Evolutionary conservation across 208 protist species (phyloP).

Genomic region (Acanthamoeba castellanii): DNA sequence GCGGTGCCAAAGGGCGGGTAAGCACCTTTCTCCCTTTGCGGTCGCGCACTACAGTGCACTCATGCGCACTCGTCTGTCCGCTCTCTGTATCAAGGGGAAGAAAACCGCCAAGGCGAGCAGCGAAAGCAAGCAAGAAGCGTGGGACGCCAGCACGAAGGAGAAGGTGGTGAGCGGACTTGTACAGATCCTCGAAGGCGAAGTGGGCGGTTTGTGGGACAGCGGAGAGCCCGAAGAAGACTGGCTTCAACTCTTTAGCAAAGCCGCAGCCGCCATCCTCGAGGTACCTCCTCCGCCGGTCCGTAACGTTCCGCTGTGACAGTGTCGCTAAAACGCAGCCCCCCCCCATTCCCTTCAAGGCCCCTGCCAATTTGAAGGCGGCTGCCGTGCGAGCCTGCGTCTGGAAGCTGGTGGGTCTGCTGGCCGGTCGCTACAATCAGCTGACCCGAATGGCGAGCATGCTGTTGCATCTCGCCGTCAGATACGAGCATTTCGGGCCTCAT

Average conservation of each 20-base stretch:
- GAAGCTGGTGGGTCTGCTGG: background rate
- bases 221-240: constrained; percentile 60
- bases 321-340: too few relatives aligned
- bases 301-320: background rate
- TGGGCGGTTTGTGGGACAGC: constrained; percentile 41
- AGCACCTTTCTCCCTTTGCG: background rate
- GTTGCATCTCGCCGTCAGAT: background rate
- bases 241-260: constrained; percentile 34
- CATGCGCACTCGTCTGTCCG: background rate
- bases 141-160: constrained; percentile 55
- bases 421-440: background rate
- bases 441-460: background rate
- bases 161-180: constrained; percentile 37
- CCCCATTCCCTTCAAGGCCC: too few relatives aligned
- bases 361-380: constrained; percentile 32
- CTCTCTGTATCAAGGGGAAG: background rate
- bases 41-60: background rate
- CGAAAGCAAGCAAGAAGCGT: constrained; percentile 37
- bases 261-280: background rate
- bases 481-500: constrained; percentile 43
- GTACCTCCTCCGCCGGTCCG: background rate
- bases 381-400: background rate
- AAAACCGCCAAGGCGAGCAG: background rate
- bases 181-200: constrained; percentile 33
- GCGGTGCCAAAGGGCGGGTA: background rate